Base-by-base conservation (phyloP, 1,284 basidiomycete genomes). In the Rhodotorula sp. region DNA sequence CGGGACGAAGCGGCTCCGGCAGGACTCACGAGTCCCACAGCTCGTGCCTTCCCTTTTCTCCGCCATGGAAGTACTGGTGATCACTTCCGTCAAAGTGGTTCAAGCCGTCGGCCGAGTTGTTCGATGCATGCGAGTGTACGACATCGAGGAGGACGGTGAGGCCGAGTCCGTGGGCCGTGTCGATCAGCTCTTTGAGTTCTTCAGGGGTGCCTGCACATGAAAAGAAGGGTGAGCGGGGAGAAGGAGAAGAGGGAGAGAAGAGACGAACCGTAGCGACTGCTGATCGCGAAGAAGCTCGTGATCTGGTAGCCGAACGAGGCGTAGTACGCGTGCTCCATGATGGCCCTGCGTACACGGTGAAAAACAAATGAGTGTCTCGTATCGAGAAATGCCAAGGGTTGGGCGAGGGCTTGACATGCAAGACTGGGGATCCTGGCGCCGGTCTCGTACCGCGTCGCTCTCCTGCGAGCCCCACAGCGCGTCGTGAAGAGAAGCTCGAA, bases 261-360 rank as follows among this genome's bases (percentile, higher is more conserved):
- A 9, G 28, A 62, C 76, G 47, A 10, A 79, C 71, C 95, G 78
- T 91, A 98, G 44, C 95, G 89, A 56, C 93, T 96, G 75, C 91
- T 94, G 15, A 90, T 90, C n/a, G 95, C 93, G 78, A 99, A 99
- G 84, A 98, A 98, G 81, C 86, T 94, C 40, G 94, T 97, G 16
- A 99, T 88, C 81, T 99, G 95, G 81, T 99, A 99, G 22, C 95
- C 95, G 78, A 99, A 99, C 2, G 94, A 93, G 89, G 95, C 95
- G 82, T 99, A 99, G 81, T 99, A 99, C 6, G 94, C 91, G 77
- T 99, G 95, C 80, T 98, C 94, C 91, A 97, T 94, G 74, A 97
- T 85, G 24, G 80, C 80, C 80, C 80, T 80, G 64, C 18, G 7
- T 16, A 4, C 24, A 13, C 10, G 22, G 1, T 3, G 4, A 10